phyloP scores from a whole-genome alignment of 2,329 filamentous ascomycete genomes.

The Pestalotiopsis sp. region DNA sequence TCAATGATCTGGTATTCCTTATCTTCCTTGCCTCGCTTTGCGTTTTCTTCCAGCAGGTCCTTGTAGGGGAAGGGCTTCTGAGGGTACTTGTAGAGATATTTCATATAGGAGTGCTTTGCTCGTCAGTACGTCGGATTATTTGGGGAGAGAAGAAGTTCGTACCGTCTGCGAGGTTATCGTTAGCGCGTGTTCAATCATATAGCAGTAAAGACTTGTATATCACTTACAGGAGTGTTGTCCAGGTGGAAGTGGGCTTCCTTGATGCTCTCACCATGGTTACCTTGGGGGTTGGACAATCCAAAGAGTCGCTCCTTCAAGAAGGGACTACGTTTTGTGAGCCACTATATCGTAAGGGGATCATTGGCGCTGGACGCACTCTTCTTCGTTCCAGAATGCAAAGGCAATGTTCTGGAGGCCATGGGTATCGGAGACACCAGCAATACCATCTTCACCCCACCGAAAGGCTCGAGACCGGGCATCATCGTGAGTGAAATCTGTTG shows the following conservation, averaged over 20 bases:
- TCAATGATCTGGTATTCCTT: conserved; percentile 91
- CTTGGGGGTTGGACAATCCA: conserved; percentile 92
- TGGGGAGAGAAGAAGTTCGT: conserved; percentile 25
- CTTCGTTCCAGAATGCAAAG: conserved; percentile 96
- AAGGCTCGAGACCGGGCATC: conserved; percentile 87
- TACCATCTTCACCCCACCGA: conserved; percentile 96
- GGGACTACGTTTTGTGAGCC: conserved; percentile 62
- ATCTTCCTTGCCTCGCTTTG: conserved; percentile 72
- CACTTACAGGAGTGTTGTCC: conserved; percentile 80
- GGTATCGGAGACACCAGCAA: conserved; percentile 89
- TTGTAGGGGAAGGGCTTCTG: conserved; percentile 92
- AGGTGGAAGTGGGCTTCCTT: conserved; percentile 97
- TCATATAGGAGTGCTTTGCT: conserved; percentile 93
- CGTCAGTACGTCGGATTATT: conserved; percentile 17
- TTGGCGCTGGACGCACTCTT: conserved; percentile 66
- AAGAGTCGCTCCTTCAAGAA: conserved; percentile 96
- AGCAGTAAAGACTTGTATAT: conserved; percentile 45
- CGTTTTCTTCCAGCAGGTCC: conserved; percentile 84
- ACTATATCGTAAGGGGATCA: conserved; percentile 4
- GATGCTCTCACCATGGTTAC: conserved; percentile 95
- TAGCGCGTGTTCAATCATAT: conserved; percentile 21
- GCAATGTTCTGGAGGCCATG: conserved; percentile 91
- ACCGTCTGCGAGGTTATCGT: conserved; percentile 44
- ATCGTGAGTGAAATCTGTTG: conserved; percentile 87
- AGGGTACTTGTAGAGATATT: conserved; percentile 96